These are phyloP conservation scores for Pelargonium citronellum DNA, from an alignment of 441 rosid genomes.

Conservation along the genomic window DNA sequence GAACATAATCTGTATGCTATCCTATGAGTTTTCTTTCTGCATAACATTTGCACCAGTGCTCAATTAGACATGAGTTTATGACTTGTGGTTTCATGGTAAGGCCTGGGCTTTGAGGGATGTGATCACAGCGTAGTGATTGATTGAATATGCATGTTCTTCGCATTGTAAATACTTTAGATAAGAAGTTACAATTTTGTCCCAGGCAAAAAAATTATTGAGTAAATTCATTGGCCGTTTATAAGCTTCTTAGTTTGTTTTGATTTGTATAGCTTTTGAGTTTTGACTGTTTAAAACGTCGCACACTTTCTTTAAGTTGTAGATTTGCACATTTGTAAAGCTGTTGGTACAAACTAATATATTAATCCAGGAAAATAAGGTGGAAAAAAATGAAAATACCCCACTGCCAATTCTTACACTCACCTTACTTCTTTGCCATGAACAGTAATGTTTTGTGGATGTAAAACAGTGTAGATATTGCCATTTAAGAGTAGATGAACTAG, in stretches of 20 bases:
- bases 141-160: not conserved
- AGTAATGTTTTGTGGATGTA: not conserved
- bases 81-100: not conserved
- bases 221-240: not conserved
- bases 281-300: not conserved
- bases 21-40: not conserved
- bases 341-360: not conserved
- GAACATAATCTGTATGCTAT: not conserved
- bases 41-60: not conserved
- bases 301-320: not conserved
- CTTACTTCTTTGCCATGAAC: not conserved
- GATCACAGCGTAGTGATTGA: not conserved
- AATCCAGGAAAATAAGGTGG: not conserved
- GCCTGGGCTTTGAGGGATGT: not conserved
- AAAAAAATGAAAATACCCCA: not conserved
- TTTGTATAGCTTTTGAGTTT: not conserved
- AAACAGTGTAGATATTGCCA: not conserved
- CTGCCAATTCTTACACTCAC: not conserved
- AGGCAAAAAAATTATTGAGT: not conserved
- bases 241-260: not conserved
- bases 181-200: too few relatives aligned
- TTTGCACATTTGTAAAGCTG: not conserved
- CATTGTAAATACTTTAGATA: not conserved
- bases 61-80: not conserved
- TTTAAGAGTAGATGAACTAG: not conserved